phyloP scores from a whole-genome alignment of 371 early-diverging fungal species.

The Mucor plumbeus region DNA sequence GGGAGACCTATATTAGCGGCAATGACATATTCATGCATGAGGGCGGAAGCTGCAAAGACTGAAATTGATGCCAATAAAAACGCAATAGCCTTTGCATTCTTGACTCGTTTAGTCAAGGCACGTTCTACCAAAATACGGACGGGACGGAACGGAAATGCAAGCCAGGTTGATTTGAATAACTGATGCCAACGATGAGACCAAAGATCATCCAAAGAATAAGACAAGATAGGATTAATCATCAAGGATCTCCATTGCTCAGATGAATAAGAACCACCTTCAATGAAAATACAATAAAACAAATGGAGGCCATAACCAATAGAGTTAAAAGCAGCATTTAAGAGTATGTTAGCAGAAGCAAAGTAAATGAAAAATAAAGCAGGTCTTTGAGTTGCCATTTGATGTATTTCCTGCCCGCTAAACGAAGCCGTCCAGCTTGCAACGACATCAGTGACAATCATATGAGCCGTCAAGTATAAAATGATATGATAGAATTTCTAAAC shows the following conservation, averaged over 20 bases:
- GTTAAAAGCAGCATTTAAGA: conserved; percentile 39
- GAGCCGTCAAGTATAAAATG: conserved; percentile 19
- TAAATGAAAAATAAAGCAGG: conserved; percentile 34
- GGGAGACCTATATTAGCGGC: conserved; percentile 23
- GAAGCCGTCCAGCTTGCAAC: conserved; percentile 33
- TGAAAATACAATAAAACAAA: conserved; percentile 34
- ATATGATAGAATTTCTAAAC: conserved; percentile 46
- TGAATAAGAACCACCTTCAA: conserved; percentile 44
- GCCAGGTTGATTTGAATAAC: conserved; percentile 44
- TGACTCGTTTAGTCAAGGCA: conserved; percentile 30
- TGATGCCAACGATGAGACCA: conserved; percentile 55
- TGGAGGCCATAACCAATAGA: conserved; percentile 34
- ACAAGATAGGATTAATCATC: conserved; percentile 39
- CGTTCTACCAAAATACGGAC: conserved; percentile 34
- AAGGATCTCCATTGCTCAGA: conserved; percentile 47
- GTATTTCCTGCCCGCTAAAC: conserved; percentile 30
- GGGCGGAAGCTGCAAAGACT: conserved; percentile 24
- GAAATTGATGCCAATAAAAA: conserved; percentile 20
- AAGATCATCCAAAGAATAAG: conserved; percentile 36
- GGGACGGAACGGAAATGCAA: conserved; percentile 47
- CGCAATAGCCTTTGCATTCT: conserved; percentile 26
- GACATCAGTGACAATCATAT: conserved; percentile 29
- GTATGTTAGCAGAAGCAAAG: conserved; percentile 18
- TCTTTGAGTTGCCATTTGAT: conserved; percentile 15
- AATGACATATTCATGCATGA: conserved; percentile 32